These are phyloP conservation scores for Aspergillus fijiensis DNA, from an alignment of 2,329 filamentous ascomycete species.

Conservation along the genomic window DNA sequence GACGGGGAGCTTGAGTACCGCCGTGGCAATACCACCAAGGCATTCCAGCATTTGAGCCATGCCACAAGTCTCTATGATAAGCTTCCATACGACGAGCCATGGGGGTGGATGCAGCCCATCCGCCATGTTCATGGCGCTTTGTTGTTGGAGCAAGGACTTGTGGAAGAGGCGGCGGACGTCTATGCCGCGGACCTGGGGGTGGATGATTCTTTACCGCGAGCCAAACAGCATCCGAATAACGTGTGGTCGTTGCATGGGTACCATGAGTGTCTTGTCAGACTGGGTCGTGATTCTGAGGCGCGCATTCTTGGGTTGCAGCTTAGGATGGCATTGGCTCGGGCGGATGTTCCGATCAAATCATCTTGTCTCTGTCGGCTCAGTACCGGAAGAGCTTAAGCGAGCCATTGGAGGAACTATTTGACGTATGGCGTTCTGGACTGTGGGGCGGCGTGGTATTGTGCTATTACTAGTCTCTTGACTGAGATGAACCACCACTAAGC, in stretches of 20 bases:
- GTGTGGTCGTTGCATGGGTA: constrained; percentile 74
- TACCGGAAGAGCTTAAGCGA: neutral
- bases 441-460: too few species aligned
- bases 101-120: constrained; percentile 77
- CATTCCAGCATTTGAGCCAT: constrained; percentile 59
- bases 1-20: constrained; percentile 74
- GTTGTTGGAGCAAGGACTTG: constrained; percentile 63
- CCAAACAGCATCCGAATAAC: constrained; percentile 68
- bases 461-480: too few species aligned
- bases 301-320: constrained; percentile 24
- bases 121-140: constrained; percentile 70
- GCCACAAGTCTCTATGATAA: constrained; percentile 62
- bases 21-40: constrained; percentile 55
- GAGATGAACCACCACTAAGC: too few species aligned
- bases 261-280: constrained; percentile 64
- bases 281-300: constrained; percentile 53
- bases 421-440: too few species aligned
- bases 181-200: constrained; percentile 64
- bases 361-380: neutral
- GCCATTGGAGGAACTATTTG: neutral
- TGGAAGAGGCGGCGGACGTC: constrained; percentile 56
- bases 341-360: neutral
- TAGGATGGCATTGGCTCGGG: neutral
- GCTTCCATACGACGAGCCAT: constrained; percentile 71
- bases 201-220: constrained; percentile 60